Conservation (phyloP, 164 flowering plant genomes). For the Magnolia kwangsiensis region DNA sequence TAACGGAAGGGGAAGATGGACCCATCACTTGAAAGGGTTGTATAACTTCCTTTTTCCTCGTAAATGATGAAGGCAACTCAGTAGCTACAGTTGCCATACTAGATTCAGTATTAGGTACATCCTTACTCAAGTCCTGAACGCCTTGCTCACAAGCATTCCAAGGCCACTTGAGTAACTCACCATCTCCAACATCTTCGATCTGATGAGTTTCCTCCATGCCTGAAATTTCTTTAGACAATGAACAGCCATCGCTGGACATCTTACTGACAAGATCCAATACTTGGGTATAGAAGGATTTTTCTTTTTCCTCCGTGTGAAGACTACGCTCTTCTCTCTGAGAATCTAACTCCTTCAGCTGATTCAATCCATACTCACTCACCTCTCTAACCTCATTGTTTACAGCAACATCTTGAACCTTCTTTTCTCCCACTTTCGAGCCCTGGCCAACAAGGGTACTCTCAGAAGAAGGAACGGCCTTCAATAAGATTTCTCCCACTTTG, state of each 20-base stretch:
- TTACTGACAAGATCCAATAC: conserved; percentile 60
- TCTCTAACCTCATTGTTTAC: conserved; percentile 67
- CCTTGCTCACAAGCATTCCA: conserved; percentile 41
- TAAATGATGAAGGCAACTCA: conserved; percentile 29
- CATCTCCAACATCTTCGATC: conserved; percentile 30
- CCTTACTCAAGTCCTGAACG: conserved; percentile 38
- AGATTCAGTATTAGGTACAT: conserved; percentile 36
- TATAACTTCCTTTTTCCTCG: conserved; percentile 60
- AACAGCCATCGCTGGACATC: conserved; percentile 54
- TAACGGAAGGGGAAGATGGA: conserved; percentile 42
- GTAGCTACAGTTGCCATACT: conserved; percentile 21
- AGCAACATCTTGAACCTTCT: conserved; percentile 51
- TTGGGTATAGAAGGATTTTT: conserved; percentile 66
- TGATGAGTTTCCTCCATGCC: conserved; percentile 43
- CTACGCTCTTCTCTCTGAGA: conserved; percentile 32
- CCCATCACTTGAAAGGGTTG: conserved; percentile 46
- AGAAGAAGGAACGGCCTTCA: conserved; percentile 55
- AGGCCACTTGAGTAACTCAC: conserved; percentile 30
- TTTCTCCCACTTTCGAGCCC: conserved; percentile 39
- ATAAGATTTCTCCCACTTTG: conserved; percentile 73
- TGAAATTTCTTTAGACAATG: conserved; percentile 41
- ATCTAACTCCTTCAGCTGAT: conserved; percentile 36
- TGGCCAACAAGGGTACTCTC: conserved; percentile 39
- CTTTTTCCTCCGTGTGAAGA: conserved; percentile 39
- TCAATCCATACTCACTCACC: conserved; percentile 59